Evolutionary conservation across 106 monocot species (phyloP).

Genomic region (Dioscorea dumetorum): DNA sequence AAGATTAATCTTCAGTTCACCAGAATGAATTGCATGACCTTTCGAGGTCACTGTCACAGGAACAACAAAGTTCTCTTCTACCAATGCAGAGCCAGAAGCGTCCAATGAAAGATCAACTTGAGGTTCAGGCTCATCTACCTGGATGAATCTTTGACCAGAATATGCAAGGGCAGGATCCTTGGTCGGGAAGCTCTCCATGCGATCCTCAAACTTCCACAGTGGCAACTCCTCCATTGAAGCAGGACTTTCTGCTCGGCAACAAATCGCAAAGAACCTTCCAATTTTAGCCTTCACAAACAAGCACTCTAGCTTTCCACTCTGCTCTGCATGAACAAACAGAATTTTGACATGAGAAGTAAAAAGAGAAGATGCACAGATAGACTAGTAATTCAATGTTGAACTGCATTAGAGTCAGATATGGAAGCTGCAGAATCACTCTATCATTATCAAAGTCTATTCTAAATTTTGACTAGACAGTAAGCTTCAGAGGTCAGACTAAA

Average conservation of each 20-base stretch:
- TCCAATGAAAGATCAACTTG: constrained; percentile 64
- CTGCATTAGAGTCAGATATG: no score
- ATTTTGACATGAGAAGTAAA: neutral
- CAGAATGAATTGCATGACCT: constrained; percentile 61
- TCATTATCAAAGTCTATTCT: no score
- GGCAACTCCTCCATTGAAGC: constrained; percentile 75
- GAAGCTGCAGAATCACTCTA: no score
- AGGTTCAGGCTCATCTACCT: constrained; percentile 89
- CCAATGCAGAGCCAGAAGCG: constrained; percentile 70
- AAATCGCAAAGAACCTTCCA: constrained; percentile 40
- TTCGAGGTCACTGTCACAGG: constrained; percentile 56
- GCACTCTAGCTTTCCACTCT: constrained; percentile 95
- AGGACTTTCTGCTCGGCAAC: constrained; percentile 75
- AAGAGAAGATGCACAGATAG: no score
- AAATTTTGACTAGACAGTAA: no score
- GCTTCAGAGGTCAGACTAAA: no score
- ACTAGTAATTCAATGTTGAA: no score
- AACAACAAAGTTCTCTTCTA: constrained; percentile 71
- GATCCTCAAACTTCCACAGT: constrained; percentile 79
- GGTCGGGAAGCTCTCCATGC: constrained; percentile 45
- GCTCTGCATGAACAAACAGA: constrained; percentile 36
- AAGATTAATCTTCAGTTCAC: constrained; percentile 94
- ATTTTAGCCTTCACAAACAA: constrained; percentile 62
- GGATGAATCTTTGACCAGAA: constrained; percentile 71
- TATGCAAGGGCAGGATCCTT: constrained; percentile 58